These are phyloP conservation scores for Crinitomyces ghanaensis DNA, from an alignment of 805 yeast genomes.

Conservation along the genomic window DNA sequence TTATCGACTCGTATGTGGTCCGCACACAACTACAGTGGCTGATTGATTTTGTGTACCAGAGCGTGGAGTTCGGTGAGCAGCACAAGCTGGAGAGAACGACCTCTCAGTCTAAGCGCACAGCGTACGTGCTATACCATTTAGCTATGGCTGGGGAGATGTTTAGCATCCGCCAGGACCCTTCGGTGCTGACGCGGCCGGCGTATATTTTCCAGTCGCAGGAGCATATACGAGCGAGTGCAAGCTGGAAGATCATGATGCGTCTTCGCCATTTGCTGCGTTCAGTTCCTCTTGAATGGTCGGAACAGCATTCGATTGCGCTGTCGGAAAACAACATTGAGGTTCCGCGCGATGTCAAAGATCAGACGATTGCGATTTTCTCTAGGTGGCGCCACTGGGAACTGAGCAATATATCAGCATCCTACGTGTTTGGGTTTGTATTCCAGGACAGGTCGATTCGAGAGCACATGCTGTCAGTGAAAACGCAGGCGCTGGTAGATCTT, in stretches of 20 bases:
- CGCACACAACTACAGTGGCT: conserved; percentile 29
- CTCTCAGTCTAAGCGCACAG: conserved; percentile 3
- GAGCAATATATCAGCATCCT: conserved; percentile 44
- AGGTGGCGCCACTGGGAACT: conserved; percentile 93
- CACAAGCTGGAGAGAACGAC: conserved; percentile 9
- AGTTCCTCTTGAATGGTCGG: conserved; percentile 45
- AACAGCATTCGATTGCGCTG: conserved; percentile 25
- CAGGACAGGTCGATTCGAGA: conserved; percentile 16
- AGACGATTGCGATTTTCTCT: conserved; percentile 48
- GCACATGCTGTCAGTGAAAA: conserved; percentile 7
- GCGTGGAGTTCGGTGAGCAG: too few relatives aligned
- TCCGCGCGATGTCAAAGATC: conserved; percentile 41
- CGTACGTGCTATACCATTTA: conserved; percentile 30
- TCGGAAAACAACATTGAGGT: conserved; percentile 30
- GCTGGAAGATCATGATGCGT: conserved; percentile 80
- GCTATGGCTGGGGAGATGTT: conserved; percentile 38
- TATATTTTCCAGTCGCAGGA: conserved; percentile 59
- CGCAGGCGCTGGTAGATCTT: conserved; percentile 13
- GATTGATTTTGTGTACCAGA: conserved; percentile 11
- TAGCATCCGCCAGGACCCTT: conserved; percentile 70
- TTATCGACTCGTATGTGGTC: conserved; percentile 23
- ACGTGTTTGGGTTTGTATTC: conserved; percentile 43
- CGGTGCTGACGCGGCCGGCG: conserved; percentile 82
- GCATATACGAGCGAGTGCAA: conserved; percentile 68
- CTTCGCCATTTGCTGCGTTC: conserved; percentile 58